These are phyloP conservation scores for Dothistroma septosporum DNA, from an alignment of 2,329 filamentous ascomycete genomes.

Conservation along the genomic window DNA sequence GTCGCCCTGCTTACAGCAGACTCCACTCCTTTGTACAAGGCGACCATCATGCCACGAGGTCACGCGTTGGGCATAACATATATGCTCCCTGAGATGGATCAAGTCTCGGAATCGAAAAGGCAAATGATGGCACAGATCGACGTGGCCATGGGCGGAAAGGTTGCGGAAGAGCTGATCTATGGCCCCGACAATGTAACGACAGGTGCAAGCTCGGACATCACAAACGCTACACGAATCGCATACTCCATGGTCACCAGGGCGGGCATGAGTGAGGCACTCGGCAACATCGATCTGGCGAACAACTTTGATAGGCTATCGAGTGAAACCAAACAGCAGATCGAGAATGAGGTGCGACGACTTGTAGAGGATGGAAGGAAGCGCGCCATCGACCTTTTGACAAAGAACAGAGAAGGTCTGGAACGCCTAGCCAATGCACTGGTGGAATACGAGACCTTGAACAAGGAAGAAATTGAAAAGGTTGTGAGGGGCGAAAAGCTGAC, in stretches of 20 bases:
- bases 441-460: slow-evolving; percentile 88
- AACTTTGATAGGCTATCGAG: slow-evolving; percentile 79
- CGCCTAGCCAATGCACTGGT: slow-evolving; percentile 82
- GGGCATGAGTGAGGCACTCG: slow-evolving; percentile 83
- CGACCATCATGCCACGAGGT: slow-evolving; percentile 91
- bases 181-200: slow-evolving; percentile 88
- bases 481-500: slow-evolving; percentile 79
- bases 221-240: slow-evolving; percentile 73
- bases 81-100: slow-evolving; percentile 85
- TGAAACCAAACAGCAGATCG: slow-evolving; percentile 81
- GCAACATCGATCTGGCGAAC: slow-evolving; percentile 81
- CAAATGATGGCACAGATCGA: slow-evolving; percentile 80
- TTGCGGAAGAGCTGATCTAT: slow-evolving; percentile 86
- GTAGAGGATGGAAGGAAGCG: slow-evolving; percentile 77
- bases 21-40: slow-evolving; percentile 83
- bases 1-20: slow-evolving; percentile 78
- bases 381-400: slow-evolving; percentile 65
- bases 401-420: slow-evolving; percentile 80
- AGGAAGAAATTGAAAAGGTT: slow-evolving; percentile 84
- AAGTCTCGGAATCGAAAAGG: slow-evolving; percentile 79
- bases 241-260: slow-evolving; percentile 84
- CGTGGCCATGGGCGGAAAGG: slow-evolving; percentile 78
- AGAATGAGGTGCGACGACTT: slow-evolving; percentile 78
- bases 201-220: slow-evolving; percentile 79
- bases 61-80: slow-evolving; percentile 81